Percentiles rank a stretch among this genome's conserved stretches.
These are phyloP conservation scores for Citrus cavaleriei DNA, from an alignment of 345 rosid genomes.

Conservation along the genomic window DNA sequence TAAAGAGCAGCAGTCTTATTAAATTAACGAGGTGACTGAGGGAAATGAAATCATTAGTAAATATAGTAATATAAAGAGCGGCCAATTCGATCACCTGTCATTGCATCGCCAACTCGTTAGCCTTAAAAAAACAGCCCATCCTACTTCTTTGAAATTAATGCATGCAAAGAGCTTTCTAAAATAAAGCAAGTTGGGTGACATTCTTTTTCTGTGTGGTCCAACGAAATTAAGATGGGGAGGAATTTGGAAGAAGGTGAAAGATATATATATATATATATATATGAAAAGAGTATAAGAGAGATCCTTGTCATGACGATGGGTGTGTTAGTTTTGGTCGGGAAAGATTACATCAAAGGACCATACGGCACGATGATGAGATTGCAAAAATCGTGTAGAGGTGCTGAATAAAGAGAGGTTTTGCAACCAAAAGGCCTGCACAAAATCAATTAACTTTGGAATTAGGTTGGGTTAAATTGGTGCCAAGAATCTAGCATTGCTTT, in stretches of 20 bases:
- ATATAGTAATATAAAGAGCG: too few species aligned
- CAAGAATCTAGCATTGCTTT: conserved; percentile 17
- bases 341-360: conserved; percentile 12
- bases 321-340: conserved; percentile 9
- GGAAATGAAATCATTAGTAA: too few species aligned
- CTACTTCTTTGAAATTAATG: too few species aligned
- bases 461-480: conserved; percentile 16
- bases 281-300: background rate
- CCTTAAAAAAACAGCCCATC: too few species aligned
- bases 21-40: too few species aligned
- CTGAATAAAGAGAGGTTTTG: conserved; percentile 14
- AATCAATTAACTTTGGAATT: conserved; percentile 3
- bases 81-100: too few species aligned
- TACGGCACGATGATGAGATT: conserved; percentile 16
- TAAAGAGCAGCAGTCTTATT: too few species aligned
- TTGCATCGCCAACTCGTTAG: too few species aligned
- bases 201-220: background rate
- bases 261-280: background rate
- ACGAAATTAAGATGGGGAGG: background rate
- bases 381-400: background rate
- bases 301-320: background rate
- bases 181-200: background rate
- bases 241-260: background rate
- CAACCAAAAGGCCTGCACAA: conserved; percentile 22
- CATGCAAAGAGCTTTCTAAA: too few species aligned